Evolutionary conservation across 164 flowering plant genomes (phyloP).

Genomic region (Houttuynia cordata): DNA sequence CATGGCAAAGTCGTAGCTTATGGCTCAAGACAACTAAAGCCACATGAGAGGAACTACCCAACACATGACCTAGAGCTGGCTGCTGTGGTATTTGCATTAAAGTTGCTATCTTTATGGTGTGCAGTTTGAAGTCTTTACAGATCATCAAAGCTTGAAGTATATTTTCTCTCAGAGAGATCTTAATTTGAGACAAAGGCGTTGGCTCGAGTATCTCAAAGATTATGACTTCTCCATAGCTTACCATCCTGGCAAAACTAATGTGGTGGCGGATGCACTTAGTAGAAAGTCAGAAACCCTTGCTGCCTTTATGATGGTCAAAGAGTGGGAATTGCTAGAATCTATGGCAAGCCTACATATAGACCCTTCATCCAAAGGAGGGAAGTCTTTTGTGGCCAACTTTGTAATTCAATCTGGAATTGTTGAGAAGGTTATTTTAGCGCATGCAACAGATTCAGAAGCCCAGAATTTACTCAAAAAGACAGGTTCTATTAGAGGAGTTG

Average conservation of each 20-base stretch:
- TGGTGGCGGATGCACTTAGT: no score
- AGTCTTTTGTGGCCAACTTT: no score
- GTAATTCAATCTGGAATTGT: no score
- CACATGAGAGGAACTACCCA: neutral
- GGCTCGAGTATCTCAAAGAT: neutral
- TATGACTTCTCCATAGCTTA: neutral
- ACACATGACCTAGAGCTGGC: neutral
- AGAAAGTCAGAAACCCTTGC: neutral
- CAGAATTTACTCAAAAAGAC: no score
- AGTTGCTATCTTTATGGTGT: neutral
- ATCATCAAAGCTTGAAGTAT: neutral
- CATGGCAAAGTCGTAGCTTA: neutral
- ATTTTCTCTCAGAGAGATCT: neutral
- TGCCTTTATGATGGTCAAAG: neutral
- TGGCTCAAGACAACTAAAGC: neutral
- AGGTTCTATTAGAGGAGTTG: neutral
- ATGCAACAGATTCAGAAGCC: no score
- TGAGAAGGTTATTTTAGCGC: no score
- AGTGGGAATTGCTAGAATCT: no score
- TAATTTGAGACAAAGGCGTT: neutral
- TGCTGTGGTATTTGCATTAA: neutral
- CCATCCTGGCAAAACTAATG: no score
- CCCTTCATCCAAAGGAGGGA: no score
- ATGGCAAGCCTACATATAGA: no score
- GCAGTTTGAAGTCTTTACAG: neutral